Percentiles rank a stretch among this genome's conserved stretches.
phyloP scores from a whole-genome alignment of 108 stramenopile species.

The Epithemia pelagica region DNA sequence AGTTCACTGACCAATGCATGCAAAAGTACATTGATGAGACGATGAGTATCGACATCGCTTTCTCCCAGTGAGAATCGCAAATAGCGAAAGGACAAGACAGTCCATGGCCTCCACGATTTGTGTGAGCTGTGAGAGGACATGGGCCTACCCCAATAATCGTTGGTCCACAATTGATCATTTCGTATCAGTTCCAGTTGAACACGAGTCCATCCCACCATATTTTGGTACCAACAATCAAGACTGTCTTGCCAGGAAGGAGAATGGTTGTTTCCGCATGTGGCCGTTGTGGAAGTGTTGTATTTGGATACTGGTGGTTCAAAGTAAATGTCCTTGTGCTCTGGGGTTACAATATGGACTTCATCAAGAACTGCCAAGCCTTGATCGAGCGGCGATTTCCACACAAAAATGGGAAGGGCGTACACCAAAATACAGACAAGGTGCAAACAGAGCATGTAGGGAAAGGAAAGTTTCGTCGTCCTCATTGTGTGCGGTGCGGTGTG shows the following conservation, averaged over 20 bases:
- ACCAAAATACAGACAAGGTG: neutral
- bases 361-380: constrained; percentile 34
- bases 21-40: constrained; percentile 59
- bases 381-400: neutral
- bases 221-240: neutral
- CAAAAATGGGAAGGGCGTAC: neutral
- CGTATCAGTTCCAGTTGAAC: neutral
- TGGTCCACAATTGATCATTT: constrained; percentile 21
- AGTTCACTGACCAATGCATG: constrained; percentile 56
- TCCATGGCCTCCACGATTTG: constrained; percentile 66
- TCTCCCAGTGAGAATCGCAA: constrained; percentile 4
- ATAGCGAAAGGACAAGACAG: constrained; percentile 65
- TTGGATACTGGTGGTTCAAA: neutral
- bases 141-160: constrained; percentile 62
- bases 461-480: neutral
- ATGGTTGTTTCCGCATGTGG: neutral
- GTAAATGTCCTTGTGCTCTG: constrained; percentile 45
- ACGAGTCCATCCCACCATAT: neutral
- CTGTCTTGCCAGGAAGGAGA: neutral
- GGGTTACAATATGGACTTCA: constrained; percentile 57
- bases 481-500: neutral
- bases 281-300: neutral
- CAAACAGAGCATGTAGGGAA: neutral
- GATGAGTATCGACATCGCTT: constrained; percentile 23
- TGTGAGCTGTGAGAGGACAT: constrained; percentile 39